Conservation (phyloP, 2,329 filamentous ascomycete species). For the Colletotrichum sp. region DNA sequence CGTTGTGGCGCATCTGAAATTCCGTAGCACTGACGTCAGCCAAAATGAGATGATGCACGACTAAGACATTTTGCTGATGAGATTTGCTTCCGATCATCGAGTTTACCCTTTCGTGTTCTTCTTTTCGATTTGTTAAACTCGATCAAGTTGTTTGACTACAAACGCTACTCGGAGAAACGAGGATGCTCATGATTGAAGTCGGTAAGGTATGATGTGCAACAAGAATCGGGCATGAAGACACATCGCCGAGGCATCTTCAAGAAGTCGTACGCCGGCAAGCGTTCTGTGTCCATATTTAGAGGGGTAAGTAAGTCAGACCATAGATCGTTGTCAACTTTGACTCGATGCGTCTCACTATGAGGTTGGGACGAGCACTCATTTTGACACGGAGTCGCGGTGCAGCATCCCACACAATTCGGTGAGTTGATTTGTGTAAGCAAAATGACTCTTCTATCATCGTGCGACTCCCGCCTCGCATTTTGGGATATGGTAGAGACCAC, state of each 20-base stretch:
- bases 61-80: background rate
- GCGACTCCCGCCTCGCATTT: background rate
- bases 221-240: background rate
- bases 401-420: background rate
- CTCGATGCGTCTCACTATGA: background rate
- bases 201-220: background rate
- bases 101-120: background rate
- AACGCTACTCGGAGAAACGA: background rate
- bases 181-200: background rate
- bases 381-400: background rate
- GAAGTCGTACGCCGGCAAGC: background rate
- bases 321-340: background rate
- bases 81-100: background rate
- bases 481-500: background rate
- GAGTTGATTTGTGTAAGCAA: background rate
- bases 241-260: background rate
- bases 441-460: background rate
- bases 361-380: background rate
- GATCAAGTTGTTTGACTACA: background rate
- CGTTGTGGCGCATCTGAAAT: background rate
- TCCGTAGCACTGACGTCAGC: conserved; percentile 3
- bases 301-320: background rate
- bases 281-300: background rate
- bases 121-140: background rate
- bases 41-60: background rate